Evolutionary conservation across 179 eudicot species (phyloP), one percentile per base, ranked within the genome.

Genomic region (Gypsophila paniculata): DNA sequence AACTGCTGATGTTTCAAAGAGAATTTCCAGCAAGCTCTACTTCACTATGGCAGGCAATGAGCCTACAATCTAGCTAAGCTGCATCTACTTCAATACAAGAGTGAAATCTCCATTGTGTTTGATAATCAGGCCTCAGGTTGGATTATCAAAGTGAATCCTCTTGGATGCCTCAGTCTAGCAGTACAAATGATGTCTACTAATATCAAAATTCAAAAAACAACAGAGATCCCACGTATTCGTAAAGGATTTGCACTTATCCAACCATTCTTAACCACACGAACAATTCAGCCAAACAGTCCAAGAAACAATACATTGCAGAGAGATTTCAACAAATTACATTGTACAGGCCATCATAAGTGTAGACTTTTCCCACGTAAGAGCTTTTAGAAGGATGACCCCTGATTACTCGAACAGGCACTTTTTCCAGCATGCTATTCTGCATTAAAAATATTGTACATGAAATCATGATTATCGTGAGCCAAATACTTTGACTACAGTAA

Each of bases 321-420:
- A 42, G 71, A 48, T 21, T 38, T 26, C 8, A 21, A 25, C 22
- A 59, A 61, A 36, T 29, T 84, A 93, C 98, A 91, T 88, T 81
- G 59, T 93, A 93, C 57, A 93, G 74, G 67, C 98, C 98, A 88
- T 93, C 98, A 70, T 93, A 93, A 0, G 97, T 93, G 80, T 93
- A 93, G 39, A 93, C 93, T 77, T 85, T 91, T n/a, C 97, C 91
- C 5, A 83, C 97, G 77, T 89, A 91, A 59, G 96, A 91, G 68
- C 59, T 83, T 74, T 75, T 72, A 36, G 86, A 89, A 71, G 65
- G 75, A 83, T 88, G 97, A 36, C 97, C 97, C 60, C 98, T 93
- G 14, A 85, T 61, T 52, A 93, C 97, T 68, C 98, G 81, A 48
- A 93, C 90, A 23, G 98, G 96, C 49, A 85, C 75, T 18, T 66